Base-by-base conservation (phyloP, 2,329 filamentous ascomycete species). In the Escovopsis sp. region DNA sequence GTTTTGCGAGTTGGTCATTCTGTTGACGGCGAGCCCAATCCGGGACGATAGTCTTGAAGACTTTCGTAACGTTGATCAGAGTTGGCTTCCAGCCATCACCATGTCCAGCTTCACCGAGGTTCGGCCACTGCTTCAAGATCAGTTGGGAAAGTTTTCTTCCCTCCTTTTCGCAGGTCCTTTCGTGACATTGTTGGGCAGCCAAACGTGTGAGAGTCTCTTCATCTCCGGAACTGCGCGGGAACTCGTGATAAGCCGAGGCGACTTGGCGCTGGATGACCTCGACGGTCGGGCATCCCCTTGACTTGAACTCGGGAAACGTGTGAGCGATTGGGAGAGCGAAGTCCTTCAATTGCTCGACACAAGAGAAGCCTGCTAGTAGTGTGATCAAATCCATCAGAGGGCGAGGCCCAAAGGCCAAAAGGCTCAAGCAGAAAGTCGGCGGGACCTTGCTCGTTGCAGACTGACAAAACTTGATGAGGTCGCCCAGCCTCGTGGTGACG, bases 331-430 rank as follows among this genome's bases (percentile, higher is more conserved):
- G 50, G 6, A 37, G 31, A 5, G 45, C 35, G 2, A 52, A 9
- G 0, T 7, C 0, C 3, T 24, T 41, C 4, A 52, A 12, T 3
- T 16, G 14, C 6, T 15, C 15, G 2, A 39, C 43, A 14, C 35
- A 30, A 0, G 16, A 41, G 0, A 53, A 34, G 13, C 44, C 43
- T 4, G 47, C 45, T 2, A 54, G 35, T 30, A 46, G 47, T 1
- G 11, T 27, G 0, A 53, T 13, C 4, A 48, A 7, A 0, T 12
- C 36, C 30, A 48, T 41, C 5, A 50, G 20, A 10, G 14, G 6
- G 1, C 43, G 8, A 0, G 14, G 24, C 11, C 39, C 7, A 20
- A 51, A 52, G 0, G 46, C 39, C 2, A 47, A 35, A 4, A 53
- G 8, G 8, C 41, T 43, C 0, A 54, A 27, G 1, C 43, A 12